Percentiles rank a stretch among this genome's conserved stretches.
These are phyloP conservation scores for Dorcoceras hygrometricum DNA, from an alignment of 257 asterid species.

Conservation along the genomic window DNA sequence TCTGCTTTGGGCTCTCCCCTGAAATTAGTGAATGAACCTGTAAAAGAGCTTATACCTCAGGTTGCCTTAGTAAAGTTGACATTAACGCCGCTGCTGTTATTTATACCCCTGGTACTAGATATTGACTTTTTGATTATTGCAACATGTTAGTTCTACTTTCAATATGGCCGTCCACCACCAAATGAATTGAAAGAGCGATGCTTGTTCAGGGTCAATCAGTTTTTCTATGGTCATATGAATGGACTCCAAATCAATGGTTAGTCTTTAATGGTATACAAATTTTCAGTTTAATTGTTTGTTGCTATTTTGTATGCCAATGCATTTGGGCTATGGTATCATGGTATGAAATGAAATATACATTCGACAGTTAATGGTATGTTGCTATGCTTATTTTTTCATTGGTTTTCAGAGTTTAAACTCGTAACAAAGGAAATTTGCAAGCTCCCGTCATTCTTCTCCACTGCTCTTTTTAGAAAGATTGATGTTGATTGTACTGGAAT, in stretches of 20 bases:
- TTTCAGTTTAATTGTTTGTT: slow-evolving; percentile 20
- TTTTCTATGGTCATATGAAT: slow-evolving; percentile 85
- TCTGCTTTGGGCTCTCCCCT: slow-evolving; percentile 83
- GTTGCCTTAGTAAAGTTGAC: slow-evolving; percentile 36
- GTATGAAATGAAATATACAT: slow-evolving; percentile 7
- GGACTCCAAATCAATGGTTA: slow-evolving; percentile 91
- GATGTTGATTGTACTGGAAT: slow-evolving; percentile 65
- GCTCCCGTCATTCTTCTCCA: slow-evolving; percentile 96
- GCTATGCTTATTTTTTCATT: slow-evolving; percentile 19
- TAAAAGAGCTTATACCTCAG: slow-evolving; percentile 95
- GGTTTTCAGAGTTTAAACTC: slow-evolving; percentile 78
- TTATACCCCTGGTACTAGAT: slow-evolving; percentile 14
- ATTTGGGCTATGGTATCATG: slow-evolving; percentile 10
- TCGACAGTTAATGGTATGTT: slow-evolving; percentile 6
- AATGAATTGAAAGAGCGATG: slow-evolving; percentile 91
- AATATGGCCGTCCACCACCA: slow-evolving; percentile 87
- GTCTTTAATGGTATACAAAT: slow-evolving; percentile 20
- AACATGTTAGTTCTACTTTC: slow-evolving; percentile 80
- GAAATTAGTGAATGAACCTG: slow-evolving; percentile 78
- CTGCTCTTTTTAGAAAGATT: slow-evolving; percentile 77
- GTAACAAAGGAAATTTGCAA: slow-evolving; percentile 95
- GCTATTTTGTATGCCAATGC: slow-evolving; percentile 18
- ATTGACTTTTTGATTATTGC: slow-evolving; percentile 23
- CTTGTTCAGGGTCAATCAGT: slow-evolving; percentile 89
- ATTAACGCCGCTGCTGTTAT: slow-evolving; percentile 14